phyloP scores from a whole-genome alignment of 2,329 filamentous ascomycete genomes.

The Ploettnerulaceae sp. region DNA sequence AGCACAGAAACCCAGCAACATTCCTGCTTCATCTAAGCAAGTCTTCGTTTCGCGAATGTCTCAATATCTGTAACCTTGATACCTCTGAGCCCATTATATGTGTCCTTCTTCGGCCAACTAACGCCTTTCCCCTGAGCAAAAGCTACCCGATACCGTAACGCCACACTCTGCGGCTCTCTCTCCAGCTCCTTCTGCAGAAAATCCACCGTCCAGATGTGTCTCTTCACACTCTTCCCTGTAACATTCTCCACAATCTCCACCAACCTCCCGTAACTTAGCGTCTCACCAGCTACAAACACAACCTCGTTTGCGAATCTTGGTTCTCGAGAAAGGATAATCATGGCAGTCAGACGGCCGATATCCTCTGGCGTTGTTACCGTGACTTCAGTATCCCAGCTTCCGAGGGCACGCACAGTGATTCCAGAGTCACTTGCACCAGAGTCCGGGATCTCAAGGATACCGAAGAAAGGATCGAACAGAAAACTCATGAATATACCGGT shows the following conservation, averaged over 20 bases:
- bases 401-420: conserved; percentile 47
- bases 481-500: conserved; percentile 69
- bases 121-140: conserved; percentile 57
- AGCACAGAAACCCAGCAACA: no score
- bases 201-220: conserved; percentile 46
- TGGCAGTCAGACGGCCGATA: conserved; percentile 57
- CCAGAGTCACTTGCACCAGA: conserved; percentile 33
- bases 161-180: conserved; percentile 42
- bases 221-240: conserved; percentile 39
- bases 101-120: conserved; percentile 50
- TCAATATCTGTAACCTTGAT: conserved; percentile 43
- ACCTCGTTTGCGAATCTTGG: conserved; percentile 35
- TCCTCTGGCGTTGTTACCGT: conserved; percentile 59
- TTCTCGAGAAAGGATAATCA: conserved; percentile 46
- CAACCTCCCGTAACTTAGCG: conserved; percentile 50
- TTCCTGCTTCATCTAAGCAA: not conserved
- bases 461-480: conserved; percentile 58
- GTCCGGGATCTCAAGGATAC: conserved; percentile 53
- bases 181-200: conserved; percentile 43
- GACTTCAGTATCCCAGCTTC: conserved; percentile 56
- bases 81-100: conserved; percentile 47
- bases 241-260: conserved; percentile 48
- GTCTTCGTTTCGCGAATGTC: conserved; percentile 29
- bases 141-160: conserved; percentile 56
- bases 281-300: conserved; percentile 58